Evolutionary conservation across 495 filamentous ascomycete species (phyloP).

Genomic region (Neurospora tetraspora): DNA sequence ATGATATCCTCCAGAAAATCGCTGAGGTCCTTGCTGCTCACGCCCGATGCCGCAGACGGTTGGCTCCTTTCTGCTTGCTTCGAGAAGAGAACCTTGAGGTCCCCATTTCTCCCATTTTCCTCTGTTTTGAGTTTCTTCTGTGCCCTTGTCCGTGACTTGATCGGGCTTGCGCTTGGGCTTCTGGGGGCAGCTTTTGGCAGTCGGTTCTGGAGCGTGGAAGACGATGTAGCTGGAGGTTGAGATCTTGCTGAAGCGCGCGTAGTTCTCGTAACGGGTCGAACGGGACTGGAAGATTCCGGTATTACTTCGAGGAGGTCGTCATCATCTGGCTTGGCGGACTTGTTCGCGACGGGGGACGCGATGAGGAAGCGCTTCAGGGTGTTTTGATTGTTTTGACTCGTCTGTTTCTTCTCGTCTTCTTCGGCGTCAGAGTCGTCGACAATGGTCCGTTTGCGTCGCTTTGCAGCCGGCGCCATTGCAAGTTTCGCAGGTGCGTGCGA

Average conservation of each 20-base stretch:
- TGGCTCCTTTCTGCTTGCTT: constrained; percentile 37
- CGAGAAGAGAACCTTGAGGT: constrained; percentile 43
- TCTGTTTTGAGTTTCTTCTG: constrained; percentile 28
- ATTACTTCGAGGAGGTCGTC: constrained; percentile 7
- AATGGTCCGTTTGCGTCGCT: constrained; percentile 41
- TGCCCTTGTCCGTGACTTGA: constrained; percentile 25
- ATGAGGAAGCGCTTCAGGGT: constrained; percentile 33
- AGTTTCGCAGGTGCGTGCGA: constrained; percentile 2
- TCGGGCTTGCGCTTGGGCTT: constrained; percentile 41
- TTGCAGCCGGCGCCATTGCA: constrained; percentile 45
- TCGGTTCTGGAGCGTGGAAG: constrained; percentile 4
- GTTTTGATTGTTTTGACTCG: constrained; percentile 21
- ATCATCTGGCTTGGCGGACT: neutral
- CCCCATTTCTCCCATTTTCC: constrained; percentile 35
- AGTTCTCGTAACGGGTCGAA: constrained; percentile 15
- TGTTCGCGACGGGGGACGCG: constrained; percentile 28
- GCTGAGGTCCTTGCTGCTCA: neutral
- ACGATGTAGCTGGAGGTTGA: constrained; percentile 8
- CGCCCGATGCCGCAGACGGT: neutral
- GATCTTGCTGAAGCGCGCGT: constrained; percentile 14
- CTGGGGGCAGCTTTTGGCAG: constrained; percentile 12
- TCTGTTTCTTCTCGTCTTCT: constrained; percentile 16
- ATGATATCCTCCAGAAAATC: constrained; percentile 33
- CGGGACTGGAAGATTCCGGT: constrained; percentile 23
- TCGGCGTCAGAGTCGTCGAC: constrained; percentile 26